Conservation (phyloP, 208 protist genomes). For the Leishmania martiniquensis region DNA sequence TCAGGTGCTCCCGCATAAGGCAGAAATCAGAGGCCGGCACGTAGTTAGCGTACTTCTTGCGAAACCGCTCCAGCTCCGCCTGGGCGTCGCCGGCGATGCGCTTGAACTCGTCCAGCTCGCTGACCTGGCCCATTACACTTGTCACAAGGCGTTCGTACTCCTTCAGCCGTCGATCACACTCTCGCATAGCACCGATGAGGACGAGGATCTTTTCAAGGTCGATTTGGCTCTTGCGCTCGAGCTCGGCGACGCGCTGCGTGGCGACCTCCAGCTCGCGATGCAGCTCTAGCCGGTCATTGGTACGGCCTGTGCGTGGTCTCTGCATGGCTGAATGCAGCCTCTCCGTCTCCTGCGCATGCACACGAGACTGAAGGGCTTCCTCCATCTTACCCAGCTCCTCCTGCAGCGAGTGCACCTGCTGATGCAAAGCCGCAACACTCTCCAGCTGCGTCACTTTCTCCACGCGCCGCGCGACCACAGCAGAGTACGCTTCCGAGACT, state of each 20-base stretch:
- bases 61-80: conserved; percentile 70
- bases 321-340: neutral
- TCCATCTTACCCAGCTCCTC: conserved; percentile 41
- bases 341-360: conserved; percentile 25
- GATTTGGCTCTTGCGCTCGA: conserved; percentile 57
- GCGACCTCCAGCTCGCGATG: conserved; percentile 43
- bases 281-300: conserved; percentile 30
- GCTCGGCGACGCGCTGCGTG: conserved; percentile 36
- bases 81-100: conserved; percentile 78
- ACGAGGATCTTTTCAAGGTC: conserved; percentile 82
- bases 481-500: conserved; percentile 50
- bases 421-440: conserved; percentile 33
- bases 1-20: conserved; percentile 74
- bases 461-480: conserved; percentile 23
- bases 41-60: conserved; percentile 67
- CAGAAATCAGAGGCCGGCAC: conserved; percentile 69
- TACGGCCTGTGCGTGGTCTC: conserved; percentile 7
- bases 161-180: conserved; percentile 79
- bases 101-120: conserved; percentile 82
- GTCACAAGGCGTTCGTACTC: conserved; percentile 53
- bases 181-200: conserved; percentile 72
- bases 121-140: conserved; percentile 50
- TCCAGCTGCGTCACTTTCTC: conserved; percentile 26
- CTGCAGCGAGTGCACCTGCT: conserved; percentile 41
- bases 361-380: conserved; percentile 31